Conservation (phyloP, 2,329 filamentous ascomycete genomes). For the Penicillium brevicompactum region DNA sequence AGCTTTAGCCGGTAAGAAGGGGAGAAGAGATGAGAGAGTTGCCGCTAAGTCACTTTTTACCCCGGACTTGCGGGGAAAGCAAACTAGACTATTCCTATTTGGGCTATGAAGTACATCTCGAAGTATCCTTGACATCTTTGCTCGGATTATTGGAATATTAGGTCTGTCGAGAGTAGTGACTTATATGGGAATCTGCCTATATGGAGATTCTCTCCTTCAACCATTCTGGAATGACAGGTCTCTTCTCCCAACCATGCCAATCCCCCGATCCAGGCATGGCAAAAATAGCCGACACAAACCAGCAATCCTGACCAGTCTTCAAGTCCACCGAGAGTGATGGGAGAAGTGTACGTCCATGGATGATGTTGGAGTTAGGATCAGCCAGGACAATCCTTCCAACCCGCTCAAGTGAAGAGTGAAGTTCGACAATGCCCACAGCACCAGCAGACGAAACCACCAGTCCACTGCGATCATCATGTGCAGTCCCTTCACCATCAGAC, state of each 20-base stretch:
- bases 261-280: conserved; percentile 60
- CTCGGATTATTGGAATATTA: neutral
- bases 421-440: conserved; percentile 54
- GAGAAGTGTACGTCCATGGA: conserved; percentile 71
- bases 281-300: conserved; percentile 73
- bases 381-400: conserved; percentile 70
- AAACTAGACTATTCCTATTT: neutral
- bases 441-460: conserved; percentile 53
- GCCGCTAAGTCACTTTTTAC: neutral
- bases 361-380: conserved; percentile 76
- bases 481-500: conserved; percentile 44
- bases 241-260: conserved; percentile 65
- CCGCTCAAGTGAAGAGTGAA: conserved; percentile 43
- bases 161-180: neutral
- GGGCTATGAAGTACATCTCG: neutral
- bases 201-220: conserved; percentile 53
- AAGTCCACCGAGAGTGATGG: conserved; percentile 69
- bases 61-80: conserved; percentile 8
- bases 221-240: conserved; percentile 64
- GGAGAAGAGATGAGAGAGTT: neutral
- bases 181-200: neutral
- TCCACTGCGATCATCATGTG: conserved; percentile 35
- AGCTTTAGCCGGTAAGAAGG: neutral
- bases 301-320: conserved; percentile 58
- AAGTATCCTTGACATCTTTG: too few relatives aligned